Conservation (phyloP, 75 land plant species). For the Larix kaempferi region DNA sequence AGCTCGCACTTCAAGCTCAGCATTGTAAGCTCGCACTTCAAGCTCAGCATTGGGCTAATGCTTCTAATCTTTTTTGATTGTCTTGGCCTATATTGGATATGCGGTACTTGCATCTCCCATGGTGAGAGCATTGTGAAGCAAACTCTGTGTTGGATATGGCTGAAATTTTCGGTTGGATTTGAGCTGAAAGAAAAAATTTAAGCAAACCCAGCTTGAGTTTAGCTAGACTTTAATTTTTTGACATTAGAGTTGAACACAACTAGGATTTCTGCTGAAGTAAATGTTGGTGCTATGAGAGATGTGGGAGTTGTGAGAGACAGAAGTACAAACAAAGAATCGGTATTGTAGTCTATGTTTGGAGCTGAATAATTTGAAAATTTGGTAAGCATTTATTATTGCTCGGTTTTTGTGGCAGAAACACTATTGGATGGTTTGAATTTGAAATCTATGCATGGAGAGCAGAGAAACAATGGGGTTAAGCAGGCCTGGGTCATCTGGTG, state of each 20-base stretch:
- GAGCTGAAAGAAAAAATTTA: background rate
- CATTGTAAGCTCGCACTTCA: too few species aligned
- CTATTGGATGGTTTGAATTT: background rate
- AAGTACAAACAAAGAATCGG: too few species aligned
- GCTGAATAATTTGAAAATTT: background rate
- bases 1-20: too few species aligned
- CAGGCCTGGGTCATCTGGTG: slow-evolving; percentile 8
- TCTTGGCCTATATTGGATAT: too few species aligned
- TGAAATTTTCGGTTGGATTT: background rate
- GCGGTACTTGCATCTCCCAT: too few species aligned
- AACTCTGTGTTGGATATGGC: too few species aligned
- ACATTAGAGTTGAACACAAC: background rate
- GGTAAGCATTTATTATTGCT: background rate
- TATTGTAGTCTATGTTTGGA: slow-evolving; percentile 8
- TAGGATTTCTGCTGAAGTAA: background rate
- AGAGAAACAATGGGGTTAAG: slow-evolving; percentile 14
- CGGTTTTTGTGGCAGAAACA: background rate
- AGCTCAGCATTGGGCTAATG: too few species aligned
- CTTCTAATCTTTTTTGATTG: too few species aligned
- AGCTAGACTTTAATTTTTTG: background rate
- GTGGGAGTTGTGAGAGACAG: background rate
- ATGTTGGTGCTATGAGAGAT: background rate
- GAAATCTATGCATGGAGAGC: slow-evolving; percentile 21
- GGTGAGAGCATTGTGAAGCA: too few species aligned
- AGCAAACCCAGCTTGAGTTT: background rate